Base-by-base conservation (phyloP, 805 yeast species). In the Debaryomyces hansenii region DNA sequence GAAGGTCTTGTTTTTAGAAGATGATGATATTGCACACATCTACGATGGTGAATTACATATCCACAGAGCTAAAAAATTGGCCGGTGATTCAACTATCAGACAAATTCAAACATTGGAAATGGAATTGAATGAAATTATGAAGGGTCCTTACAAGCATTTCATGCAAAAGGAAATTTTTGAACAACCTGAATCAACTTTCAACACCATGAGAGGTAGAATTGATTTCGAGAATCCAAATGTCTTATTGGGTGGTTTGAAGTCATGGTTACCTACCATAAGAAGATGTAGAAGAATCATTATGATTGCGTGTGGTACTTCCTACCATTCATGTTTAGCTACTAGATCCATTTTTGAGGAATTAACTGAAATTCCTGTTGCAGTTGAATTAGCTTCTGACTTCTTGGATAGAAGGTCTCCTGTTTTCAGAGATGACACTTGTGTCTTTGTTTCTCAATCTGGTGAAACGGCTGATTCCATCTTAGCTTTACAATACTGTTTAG, bases 281-380 rank as follows among this genome's bases (percentile, higher is more conserved):
- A 83, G 97, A 63, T 90, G 97, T 58, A 84, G 97, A 72, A 83
- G 99, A 70, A 80, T 94, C 59, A 88, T 91, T 49, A 94, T 94
- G 98, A 88, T 94, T 72, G 99, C 99, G 1, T 94, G 99, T 74
- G 99, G 99, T 74, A 94, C 99, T 5, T 94, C 99, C 0, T 94
- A 91, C 66, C 99, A 94, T 72, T 94, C 99, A 14, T 94, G 99
- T 76, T 73, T 94, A 64, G 99, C 99, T 16, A 92, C 96, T 18
- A 84, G 99, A 70, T 87, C 97, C 12, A 85, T 90, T 53, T 91
- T 94, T 65, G 99, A 94, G 72, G 99, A 94, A 66, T 78, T 94
- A 60, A 90, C 97, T 28, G 98, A 92, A 63, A 87, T 90, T 50
- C 97, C 97, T 5, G 96, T 90, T 5, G 74, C 87, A 37, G 96